Conservation (phyloP, 1,139 yeast species). For the Nakaseomyces sp. region DNA sequence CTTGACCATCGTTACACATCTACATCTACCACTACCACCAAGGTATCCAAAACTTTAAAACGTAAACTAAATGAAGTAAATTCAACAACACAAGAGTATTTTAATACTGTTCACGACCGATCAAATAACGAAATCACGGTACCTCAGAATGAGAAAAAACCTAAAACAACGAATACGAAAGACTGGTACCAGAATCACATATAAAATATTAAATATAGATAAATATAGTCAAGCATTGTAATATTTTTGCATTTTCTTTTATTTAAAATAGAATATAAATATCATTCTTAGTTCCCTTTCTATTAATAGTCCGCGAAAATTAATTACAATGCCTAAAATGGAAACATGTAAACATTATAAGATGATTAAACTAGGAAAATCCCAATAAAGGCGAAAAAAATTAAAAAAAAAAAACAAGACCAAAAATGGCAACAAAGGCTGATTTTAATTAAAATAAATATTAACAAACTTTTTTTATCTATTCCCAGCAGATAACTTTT, state of each 20-base stretch:
- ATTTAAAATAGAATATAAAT: too few species aligned
- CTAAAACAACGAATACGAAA: background rate
- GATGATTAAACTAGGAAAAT: conserved; percentile 4
- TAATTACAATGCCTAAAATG: background rate
- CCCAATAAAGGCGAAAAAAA: background rate
- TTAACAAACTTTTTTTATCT: too few species aligned
- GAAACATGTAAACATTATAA: conserved; percentile 1
- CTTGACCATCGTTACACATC: background rate
- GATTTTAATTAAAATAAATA: too few species aligned
- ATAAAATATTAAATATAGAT: background rate
- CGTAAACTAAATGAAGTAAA: conserved; percentile 1
- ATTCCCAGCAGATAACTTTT: too few species aligned
- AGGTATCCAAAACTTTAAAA: background rate
- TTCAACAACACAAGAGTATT: conserved; percentile 1
- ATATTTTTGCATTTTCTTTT: too few species aligned
- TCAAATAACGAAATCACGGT: background rate
- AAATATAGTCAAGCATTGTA: too few species aligned
- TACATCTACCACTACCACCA: background rate
- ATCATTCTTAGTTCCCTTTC: too few species aligned
- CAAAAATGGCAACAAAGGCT: too few species aligned
- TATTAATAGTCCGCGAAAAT: background rate
- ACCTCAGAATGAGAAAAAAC: background rate
- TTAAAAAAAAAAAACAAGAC: too few species aligned
- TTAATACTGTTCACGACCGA: background rate
- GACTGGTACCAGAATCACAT: conserved; percentile 2